These are phyloP conservation scores for Solanum appendiculatum DNA, from an alignment of 257 asterid species.

Conservation along the genomic window DNA sequence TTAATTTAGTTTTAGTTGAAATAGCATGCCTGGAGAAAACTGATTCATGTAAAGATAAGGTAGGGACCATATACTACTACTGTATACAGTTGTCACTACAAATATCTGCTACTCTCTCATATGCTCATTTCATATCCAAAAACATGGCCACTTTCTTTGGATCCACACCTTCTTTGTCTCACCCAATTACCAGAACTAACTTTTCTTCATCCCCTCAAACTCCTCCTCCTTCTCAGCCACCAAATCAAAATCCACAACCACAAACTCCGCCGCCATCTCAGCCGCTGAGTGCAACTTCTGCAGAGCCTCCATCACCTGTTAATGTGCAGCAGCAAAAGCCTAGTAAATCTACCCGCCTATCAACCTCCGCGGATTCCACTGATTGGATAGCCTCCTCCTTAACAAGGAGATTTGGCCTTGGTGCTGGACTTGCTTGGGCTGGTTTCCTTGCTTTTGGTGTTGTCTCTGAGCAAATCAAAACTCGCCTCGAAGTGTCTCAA, in stretches of 20 bases:
- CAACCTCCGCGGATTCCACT: constrained; percentile 48
- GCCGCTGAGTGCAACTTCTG: constrained; percentile 18
- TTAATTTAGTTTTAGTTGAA: neutral
- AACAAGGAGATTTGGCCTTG: constrained; percentile 81
- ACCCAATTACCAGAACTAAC: constrained; percentile 32
- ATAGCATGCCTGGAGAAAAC: neutral
- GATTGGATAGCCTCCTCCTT: constrained; percentile 74
- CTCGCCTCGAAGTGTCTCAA: constrained; percentile 67
- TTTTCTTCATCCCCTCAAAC: constrained; percentile 44
- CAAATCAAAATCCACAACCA: constrained; percentile 26
- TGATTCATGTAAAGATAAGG: constrained; percentile 40
- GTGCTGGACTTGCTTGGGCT: constrained; percentile 91
- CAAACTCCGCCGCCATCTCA: constrained; percentile 19
- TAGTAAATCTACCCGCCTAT: constrained; percentile 3
- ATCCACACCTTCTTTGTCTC: constrained; percentile 46
- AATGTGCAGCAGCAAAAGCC: constrained; percentile 23
- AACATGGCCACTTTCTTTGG: constrained; percentile 59
- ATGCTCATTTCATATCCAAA: constrained; percentile 3
- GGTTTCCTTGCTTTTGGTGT: constrained; percentile 75
- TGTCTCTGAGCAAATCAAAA: constrained; percentile 80
- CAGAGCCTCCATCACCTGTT: constrained; percentile 15
- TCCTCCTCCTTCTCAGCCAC: constrained; percentile 32
- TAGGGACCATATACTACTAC: constrained; percentile 23
- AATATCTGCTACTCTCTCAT: constrained; percentile 6
- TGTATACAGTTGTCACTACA: neutral